Evolutionary conservation across 148 eudicot species (phyloP), one percentile per base, ranked within the genome.

Genomic region (Chenopodium quinoa): DNA sequence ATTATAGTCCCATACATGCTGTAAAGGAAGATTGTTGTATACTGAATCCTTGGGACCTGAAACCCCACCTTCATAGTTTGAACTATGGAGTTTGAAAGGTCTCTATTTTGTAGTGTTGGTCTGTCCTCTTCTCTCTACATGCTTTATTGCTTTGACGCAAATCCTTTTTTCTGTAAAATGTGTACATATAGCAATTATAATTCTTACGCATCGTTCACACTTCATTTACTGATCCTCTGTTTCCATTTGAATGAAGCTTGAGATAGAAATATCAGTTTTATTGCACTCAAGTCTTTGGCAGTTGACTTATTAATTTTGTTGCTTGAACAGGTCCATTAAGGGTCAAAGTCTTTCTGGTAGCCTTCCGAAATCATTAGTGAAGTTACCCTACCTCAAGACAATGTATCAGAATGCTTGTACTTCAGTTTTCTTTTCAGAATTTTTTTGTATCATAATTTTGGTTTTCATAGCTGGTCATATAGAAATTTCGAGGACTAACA

Each of bases 281-380:
- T 50, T 46, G 72, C 22, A 20, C 27, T 27, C 34, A 63, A 19
- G 25, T 77, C 27, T 20, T 73, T 69, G 60, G 64, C 32, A 48
- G 62, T 65, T 83, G 1, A 75, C 75, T 66, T 23, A 66, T 25
- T 27, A 22, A 10, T 9, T 29, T 23, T 78, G 68, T 37, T 78
- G 22, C 60, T 67, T 78, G 68, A 46, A 74, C 88, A 86, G 86
- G 63, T 77, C 82, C 71, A 76, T 88, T 32, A 83, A 81, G 80
- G 90, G 90, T 64, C 88, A 85, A 78, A 76, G 79, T 80, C 90
- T 88, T 76, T 66, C 78, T 62, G 90, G 90, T 20, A 75, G 76
- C 27, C 88, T 88, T 60, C 90, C 90, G 29, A 78, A 56, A 58
- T 84, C 88, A 20, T 54, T 88, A 44, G 80, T 32, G 64, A 88